Base-by-base conservation (phyloP, 2,329 filamentous ascomycete species). In the Onygenales sp. region DNA sequence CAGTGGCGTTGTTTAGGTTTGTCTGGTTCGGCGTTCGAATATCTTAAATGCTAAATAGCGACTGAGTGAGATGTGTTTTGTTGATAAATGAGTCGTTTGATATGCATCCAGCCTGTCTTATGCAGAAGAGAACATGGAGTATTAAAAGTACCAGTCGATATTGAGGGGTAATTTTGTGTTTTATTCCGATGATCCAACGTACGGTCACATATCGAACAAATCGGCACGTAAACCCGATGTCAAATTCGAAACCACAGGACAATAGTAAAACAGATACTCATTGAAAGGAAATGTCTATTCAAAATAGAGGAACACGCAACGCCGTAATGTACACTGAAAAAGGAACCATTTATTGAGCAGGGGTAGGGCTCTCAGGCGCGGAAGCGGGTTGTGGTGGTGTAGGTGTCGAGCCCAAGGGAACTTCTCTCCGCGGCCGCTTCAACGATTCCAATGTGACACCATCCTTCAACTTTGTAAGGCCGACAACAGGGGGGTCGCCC, bases 401-500 rank as follows among this genome's bases (percentile, higher is more conserved):
- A 2, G 31, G 14, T 37, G 17, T 21, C 13, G 62, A 54, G 53
- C 62, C 63, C 31, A 72, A 64, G 10, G 81, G 78, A 57, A 87
- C 70, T 64, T 82, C 78, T 66, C 83, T 81, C 70, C 90, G 82
- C 48, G 91, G 87, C 63, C 84, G 82, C 77, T 89, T 93, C 66
- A 98, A 74, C 42, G 87, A 85, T 62, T 92, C 88, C 63, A 92
- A 71, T 21, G 90, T 95, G 32, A 95, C 70, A 7, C 90, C 90
- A 55, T 89, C 77, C 39, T 79, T 82, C 52, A 98, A 73, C 71
- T 95, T 96, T 17, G 91, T 97, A 58, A 96, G 83, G 33, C 93
- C 93, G 66, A 98, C 92, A 39, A 95, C 81, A 0, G 93, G 84
- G 2, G 90, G 78, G 63, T 96, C 93, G 6, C 89, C 90, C 73